phyloP scores from a whole-genome alignment of 345 rosid genomes.

The Dipteronia sinensis region DNA sequence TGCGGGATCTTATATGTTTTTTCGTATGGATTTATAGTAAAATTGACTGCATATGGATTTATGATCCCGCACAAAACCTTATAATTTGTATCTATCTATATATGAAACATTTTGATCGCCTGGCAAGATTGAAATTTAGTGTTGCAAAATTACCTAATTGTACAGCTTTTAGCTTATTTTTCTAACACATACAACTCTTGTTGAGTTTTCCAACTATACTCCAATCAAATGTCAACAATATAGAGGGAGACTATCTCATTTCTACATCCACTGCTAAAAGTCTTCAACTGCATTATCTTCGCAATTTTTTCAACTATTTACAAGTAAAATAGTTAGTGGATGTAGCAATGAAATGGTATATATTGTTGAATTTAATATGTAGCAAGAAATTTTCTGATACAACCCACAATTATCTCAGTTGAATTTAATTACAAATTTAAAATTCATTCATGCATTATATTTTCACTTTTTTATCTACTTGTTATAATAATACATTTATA shows the following conservation, averaged over 20 bases:
- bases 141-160: slow-evolving; percentile 13
- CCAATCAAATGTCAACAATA: background rate
- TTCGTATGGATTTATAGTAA: no score
- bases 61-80: no score
- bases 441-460: no score
- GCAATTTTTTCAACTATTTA: background rate
- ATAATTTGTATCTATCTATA: no score
- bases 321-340: background rate
- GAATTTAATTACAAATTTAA: background rate
- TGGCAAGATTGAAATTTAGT: slow-evolving; percentile 13
- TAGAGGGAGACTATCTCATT: background rate
- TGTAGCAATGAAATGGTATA: no score
- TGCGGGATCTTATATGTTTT: no score
- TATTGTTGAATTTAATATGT: no score
- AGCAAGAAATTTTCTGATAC: no score
- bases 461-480: no score
- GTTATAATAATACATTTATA: no score
- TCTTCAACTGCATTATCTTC: background rate
- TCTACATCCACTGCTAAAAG: background rate
- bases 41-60: no score
- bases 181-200: background rate
- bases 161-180: background rate
- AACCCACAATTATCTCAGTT: background rate
- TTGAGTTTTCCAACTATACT: slow-evolving; percentile 1
- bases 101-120: no score